Conservation (phyloP, 176 grass and related monocot genomes). For the Microstegium vimineum region DNA sequence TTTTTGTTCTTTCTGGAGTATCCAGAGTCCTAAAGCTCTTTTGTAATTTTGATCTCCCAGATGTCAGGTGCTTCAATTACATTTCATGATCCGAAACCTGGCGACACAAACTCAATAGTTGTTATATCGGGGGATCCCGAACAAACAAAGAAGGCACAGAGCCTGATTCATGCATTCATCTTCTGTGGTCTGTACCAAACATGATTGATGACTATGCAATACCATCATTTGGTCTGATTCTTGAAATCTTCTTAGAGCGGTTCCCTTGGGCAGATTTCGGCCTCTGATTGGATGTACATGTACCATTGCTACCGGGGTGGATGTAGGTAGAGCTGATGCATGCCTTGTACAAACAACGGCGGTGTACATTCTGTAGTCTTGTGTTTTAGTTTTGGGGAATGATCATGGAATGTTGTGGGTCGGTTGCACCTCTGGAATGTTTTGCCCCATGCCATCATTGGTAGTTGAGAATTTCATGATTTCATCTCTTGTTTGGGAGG, state of each 20-base stretch:
- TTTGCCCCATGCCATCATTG: background rate
- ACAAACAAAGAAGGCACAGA: constrained; percentile 54
- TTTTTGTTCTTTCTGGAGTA: background rate
- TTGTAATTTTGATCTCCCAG: constrained; percentile 31
- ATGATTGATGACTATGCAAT: background rate
- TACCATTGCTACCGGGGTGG: constrained; percentile 21
- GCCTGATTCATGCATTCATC: constrained; percentile 62
- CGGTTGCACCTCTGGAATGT: background rate
- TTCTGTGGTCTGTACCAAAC: constrained; percentile 53
- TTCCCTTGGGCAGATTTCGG: background rate
- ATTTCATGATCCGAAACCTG: constrained; percentile 44
- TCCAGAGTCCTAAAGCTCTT: background rate
- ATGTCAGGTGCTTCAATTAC: constrained; percentile 55
- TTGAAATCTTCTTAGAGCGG: background rate
- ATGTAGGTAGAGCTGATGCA: constrained; percentile 10
- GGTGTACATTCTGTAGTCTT: constrained; percentile 22
- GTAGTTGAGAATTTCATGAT: background rate
- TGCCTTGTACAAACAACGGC: background rate
- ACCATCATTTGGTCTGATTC: background rate
- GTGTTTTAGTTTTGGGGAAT: background rate
- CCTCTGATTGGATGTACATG: constrained; percentile 12
- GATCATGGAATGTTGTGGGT: background rate
- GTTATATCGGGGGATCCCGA: constrained; percentile 46
- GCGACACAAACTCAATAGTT: constrained; percentile 29
- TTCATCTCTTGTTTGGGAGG: background rate